Evolutionary conservation across 2,329 filamentous ascomycete species (phyloP), one percentile per base, ranked within the genome.

Genomic region (Phaeosphaeriaceae sp.): DNA sequence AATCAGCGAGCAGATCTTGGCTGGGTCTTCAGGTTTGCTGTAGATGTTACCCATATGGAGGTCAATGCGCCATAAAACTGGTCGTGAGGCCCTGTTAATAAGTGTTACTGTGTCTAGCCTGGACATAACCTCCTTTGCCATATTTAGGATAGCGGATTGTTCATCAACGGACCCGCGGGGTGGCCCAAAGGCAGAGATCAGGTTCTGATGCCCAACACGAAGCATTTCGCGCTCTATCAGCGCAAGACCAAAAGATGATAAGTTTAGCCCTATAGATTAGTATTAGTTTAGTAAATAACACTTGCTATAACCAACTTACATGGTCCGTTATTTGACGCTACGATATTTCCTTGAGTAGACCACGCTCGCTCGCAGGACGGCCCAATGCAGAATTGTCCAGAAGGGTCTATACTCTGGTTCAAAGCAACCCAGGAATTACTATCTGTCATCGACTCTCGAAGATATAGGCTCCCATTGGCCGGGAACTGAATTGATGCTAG

Each of bases 41-140:
- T 62, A 73, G 12, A 75, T 72, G 39, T 74, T 74, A 20, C 68
- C 64, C 63, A 71, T 77, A 52, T 68, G 58, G 21, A 80, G 63
- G 2, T 74, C 74, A 3, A 76, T 76, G 30, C 58, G 56, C 46
- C 54, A 60, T 2, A 57, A 41, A 4, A 52, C 48, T 21, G 54
- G 54, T 7, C 33, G 11, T 2, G 56, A 55, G 11, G 59, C 43
- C 8, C 34, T 42, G 0, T 47, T 13, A 3, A 54, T 38, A 7
- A 61, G 42, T 9, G 48, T 48, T 7, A 37, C 29, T n/a, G 43
- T 35, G 16, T 55, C 32, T 21, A 57, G 15, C 39, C 35, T 51
- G 37, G 41, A 49, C 38, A 58, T 52, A 29, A 58, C 36, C 40
- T 57, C 37, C 35, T 40, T 61, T 2, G 58, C 28, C 53, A 55